phyloP scores from a whole-genome alignment of 768 basidiomycete species.

The Serendipita sp. region DNA sequence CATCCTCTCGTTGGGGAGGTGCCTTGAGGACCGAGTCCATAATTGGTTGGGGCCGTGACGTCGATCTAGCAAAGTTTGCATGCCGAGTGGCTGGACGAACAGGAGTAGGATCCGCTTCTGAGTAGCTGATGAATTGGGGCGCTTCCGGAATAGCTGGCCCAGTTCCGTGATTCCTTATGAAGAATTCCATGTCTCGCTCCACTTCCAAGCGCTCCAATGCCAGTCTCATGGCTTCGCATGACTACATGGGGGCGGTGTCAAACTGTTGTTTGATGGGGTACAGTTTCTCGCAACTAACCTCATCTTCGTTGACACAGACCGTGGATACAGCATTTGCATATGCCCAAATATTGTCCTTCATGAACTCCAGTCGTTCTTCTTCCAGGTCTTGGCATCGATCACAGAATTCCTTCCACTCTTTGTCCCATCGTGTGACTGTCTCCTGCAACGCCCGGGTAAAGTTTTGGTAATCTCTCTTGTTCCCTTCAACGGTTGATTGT shows the following conservation, averaged over 20 bases:
- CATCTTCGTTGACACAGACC: constrained; percentile 88
- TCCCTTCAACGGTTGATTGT: constrained; percentile 73
- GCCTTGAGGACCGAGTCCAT: constrained; percentile 18
- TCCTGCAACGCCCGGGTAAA: constrained; percentile 66
- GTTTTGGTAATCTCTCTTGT: constrained; percentile 85
- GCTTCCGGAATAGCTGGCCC: constrained; percentile 79
- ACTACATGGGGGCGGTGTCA: constrained; percentile 28
- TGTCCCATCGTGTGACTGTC: constrained; percentile 75
- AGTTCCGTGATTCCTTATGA: constrained; percentile 79
- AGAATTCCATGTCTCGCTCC: constrained; percentile 73
- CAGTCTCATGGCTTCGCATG: constrained; percentile 77
- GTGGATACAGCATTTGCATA: constrained; percentile 95
- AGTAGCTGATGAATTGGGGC: constrained; percentile 70
- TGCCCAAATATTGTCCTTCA: constrained; percentile 90
- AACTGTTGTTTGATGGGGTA: background rate
- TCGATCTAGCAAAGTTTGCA: constrained; percentile 34
- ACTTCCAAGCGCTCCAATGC: constrained; percentile 81
- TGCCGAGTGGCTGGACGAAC: constrained; percentile 37
- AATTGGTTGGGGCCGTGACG: constrained; percentile 20
- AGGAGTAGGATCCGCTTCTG: constrained; percentile 40
- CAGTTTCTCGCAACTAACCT: constrained; percentile 34
- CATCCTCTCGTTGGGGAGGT: constrained; percentile 28
- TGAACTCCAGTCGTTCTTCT: constrained; percentile 84
- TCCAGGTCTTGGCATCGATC: constrained; percentile 93
- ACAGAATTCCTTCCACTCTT: constrained; percentile 86